phyloP scores from a whole-genome alignment of 2,329 filamentous ascomycete species.

The Aspergillus luchuensis region DNA sequence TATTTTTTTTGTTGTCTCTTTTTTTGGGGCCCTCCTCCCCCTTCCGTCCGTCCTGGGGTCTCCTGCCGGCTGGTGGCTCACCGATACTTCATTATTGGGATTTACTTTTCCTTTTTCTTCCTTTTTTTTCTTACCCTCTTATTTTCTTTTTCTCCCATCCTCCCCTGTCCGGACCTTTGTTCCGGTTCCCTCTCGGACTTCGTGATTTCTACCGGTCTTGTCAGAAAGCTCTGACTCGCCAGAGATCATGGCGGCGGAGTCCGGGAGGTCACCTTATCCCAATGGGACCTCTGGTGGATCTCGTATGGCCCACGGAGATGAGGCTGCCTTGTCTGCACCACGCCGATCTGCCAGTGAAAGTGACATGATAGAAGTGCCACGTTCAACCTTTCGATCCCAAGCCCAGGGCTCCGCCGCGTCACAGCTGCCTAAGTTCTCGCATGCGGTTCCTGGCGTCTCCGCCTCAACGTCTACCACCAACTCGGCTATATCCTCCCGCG shows the following conservation, averaged over 20 bases:
- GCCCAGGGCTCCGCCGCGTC: constrained; percentile 29
- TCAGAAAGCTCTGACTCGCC: constrained; percentile 32
- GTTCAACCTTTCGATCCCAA: constrained; percentile 31
- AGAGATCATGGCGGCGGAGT: constrained; percentile 38
- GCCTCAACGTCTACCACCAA: constrained; percentile 43
- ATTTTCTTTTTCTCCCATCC: constrained; percentile 7
- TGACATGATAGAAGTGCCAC: constrained; percentile 34
- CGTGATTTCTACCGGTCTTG: constrained; percentile 37
- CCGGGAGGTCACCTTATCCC: constrained; percentile 40
- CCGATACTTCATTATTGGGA: constrained; percentile 15
- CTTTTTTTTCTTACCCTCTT: constrained; percentile 1
- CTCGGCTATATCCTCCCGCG: constrained; percentile 52
- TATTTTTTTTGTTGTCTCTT: constrained; percentile 3
- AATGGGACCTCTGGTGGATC: constrained; percentile 34
- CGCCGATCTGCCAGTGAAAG: constrained; percentile 32
- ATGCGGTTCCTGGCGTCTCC: constrained; percentile 30
- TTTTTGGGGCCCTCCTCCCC: constrained; percentile 6
- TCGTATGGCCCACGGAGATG: constrained; percentile 31
- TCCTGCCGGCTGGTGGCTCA: constrained; percentile 16
- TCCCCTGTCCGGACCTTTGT: constrained; percentile 12
- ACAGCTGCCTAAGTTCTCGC: constrained; percentile 36
- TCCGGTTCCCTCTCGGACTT: constrained; percentile 38
- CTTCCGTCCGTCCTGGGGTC: constrained; percentile 11
- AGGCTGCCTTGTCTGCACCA: constrained; percentile 27
- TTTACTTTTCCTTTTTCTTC: constrained; percentile 11